These are phyloP conservation scores for Paramarasmius palmivorus DNA, from an alignment of 1,284 basidiomycete genomes.

Conservation along the genomic window DNA sequence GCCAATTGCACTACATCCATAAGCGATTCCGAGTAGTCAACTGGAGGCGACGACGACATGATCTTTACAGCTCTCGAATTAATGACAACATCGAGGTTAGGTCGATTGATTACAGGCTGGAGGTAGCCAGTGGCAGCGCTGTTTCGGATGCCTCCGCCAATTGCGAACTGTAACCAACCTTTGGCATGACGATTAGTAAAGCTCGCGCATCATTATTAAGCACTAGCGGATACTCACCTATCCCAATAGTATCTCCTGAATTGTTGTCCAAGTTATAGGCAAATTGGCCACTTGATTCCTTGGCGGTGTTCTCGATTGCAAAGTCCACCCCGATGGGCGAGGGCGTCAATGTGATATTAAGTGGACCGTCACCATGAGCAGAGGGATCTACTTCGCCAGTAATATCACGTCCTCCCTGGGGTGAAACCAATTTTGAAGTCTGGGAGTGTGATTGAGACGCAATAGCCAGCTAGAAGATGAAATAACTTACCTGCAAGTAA, in stretches of 20 bases:
- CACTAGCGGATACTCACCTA: conserved; percentile 1
- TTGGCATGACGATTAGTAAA: background rate
- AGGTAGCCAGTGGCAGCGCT: conserved; percentile 41
- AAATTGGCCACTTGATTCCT: conserved; percentile 17
- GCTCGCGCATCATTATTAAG: background rate
- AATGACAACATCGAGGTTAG: conserved; percentile 44
- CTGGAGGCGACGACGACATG: no score
- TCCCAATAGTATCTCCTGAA: conserved; percentile 20
- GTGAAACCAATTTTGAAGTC: background rate
- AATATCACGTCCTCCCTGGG: no score
- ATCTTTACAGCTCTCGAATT: conserved; percentile 41
- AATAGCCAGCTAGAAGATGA: background rate
- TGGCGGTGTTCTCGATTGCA: conserved; percentile 7
- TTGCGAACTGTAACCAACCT: conserved; percentile 2
- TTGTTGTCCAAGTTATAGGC: conserved; percentile 23
- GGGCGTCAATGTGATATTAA: conserved; percentile 8
- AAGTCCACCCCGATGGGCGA: conserved; percentile 4
- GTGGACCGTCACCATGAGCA: no score
- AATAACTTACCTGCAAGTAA: conserved; percentile 20
- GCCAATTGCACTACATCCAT: no score
- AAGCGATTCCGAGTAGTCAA: no score
- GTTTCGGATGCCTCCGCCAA: conserved; percentile 30
- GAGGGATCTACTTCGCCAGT: no score
- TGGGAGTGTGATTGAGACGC: background rate
- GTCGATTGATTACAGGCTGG: conserved; percentile 27